Evolutionary conservation across 208 protist genomes (phyloP), one percentile per base, ranked within the genome.

Genomic region (Acanthamoeba healyi): DNA sequence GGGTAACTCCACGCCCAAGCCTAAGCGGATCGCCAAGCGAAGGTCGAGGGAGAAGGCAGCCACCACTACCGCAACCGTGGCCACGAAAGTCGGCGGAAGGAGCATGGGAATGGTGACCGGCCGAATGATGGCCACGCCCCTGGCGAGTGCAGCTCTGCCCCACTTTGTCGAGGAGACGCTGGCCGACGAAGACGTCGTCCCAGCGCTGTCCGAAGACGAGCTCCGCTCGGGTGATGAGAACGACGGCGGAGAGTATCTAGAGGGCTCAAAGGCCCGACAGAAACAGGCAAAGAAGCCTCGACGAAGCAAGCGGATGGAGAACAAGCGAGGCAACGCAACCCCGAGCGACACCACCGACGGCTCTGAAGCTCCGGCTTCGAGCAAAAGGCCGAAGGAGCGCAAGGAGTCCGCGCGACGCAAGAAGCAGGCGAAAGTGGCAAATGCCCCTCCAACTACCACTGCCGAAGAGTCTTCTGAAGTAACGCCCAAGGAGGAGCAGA

Each of bases 11-110:
- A 29, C 36, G 17, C 12, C 70, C 32, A 86, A 86, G 44, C 77
- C 77, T 3, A 77, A 77, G 67, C 14, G 77, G 26, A 32, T 86
- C 19, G 77, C 77, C 46, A 86, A 86, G 77, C 77, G 77, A 34
- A 86, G 29, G n/a, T 86, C 77, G 44, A 86, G 42, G 38, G 77
- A 58, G 0, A 86, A 56, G 77, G 77, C 44, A 4, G 46, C 67
- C 3, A 86, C 38, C 19, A 5, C 38, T 6, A 51, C 38, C 1
- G 42, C 34, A 29, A 34, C 44, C n/a, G 24, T 9, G 77, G n/a
- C 10, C 9, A 0, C 44, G 6, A 58, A 19, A n/a, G 46, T 86
- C 7, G 44, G 77, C n/a, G 77, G 44, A 22, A 56, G 77, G 32
- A 86, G 77, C 44, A 86, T 86, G 77, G 77, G 77, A 1, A 12